Evolutionary conservation across 805 yeast species (phyloP).

Genomic region (Cyberlindnera japonica): DNA sequence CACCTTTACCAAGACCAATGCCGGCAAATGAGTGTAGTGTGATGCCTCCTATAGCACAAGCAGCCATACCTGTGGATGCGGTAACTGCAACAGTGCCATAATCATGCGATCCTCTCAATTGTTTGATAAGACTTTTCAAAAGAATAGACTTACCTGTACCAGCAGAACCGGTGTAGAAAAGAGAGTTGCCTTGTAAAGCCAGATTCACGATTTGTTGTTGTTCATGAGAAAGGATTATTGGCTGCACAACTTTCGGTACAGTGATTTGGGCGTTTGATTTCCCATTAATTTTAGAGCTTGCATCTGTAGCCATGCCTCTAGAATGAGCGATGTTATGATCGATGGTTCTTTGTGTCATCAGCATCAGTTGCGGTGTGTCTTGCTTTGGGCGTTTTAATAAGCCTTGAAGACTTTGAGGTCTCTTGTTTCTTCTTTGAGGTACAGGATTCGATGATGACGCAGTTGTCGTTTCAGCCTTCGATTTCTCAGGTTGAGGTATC

Average conservation of each 20-base stretch:
- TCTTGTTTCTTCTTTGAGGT: too few species aligned
- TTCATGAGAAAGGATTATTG: slow-evolving; percentile 47
- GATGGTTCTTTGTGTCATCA: slow-evolving; percentile 14
- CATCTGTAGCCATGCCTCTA: slow-evolving; percentile 9
- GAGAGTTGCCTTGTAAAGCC: slow-evolving; percentile 59
- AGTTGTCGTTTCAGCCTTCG: too few species aligned
- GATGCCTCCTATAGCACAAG: slow-evolving; percentile 75
- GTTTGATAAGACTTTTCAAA: slow-evolving; percentile 58
- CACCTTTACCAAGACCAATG: slow-evolving; percentile 66
- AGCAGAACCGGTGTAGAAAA: slow-evolving; percentile 96
- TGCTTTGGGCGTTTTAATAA: slow-evolving; percentile 1
- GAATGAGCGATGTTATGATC: neutral
- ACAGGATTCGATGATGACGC: too few species aligned
- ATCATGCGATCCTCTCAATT: slow-evolving; percentile 40
- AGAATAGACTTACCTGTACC: slow-evolving; percentile 97
- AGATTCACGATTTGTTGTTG: slow-evolving; percentile 63
- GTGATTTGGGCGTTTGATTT: too few species aligned
- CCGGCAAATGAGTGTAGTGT: slow-evolving; percentile 78
- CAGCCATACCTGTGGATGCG: slow-evolving; percentile 84
- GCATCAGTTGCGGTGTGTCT: slow-evolving; percentile 11
- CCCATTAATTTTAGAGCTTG: too few species aligned
- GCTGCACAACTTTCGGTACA: slow-evolving; percentile 24
- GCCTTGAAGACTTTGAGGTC: too few species aligned
- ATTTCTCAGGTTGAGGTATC: too few species aligned
- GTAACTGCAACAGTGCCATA: slow-evolving; percentile 63